These are phyloP conservation scores for Rhizopogon sp. DNA, from an alignment of 768 basidiomycete genomes.

Conservation along the genomic window DNA sequence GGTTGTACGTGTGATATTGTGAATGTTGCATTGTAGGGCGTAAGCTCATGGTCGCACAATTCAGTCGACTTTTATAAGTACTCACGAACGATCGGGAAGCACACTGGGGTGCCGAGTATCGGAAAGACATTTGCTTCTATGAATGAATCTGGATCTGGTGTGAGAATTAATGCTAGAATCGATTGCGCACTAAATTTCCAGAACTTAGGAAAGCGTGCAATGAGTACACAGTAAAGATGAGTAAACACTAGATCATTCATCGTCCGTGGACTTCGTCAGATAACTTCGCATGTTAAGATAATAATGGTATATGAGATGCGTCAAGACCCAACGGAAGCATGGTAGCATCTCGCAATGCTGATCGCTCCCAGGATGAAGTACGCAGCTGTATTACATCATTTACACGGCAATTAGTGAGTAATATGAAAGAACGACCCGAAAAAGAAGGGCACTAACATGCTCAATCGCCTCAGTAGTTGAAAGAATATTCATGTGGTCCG, in stretches of 20 bases:
- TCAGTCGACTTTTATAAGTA: too few relatives aligned
- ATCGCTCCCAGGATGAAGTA: constrained; percentile 46
- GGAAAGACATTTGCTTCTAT: too few relatives aligned
- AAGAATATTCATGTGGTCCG: constrained; percentile 78
- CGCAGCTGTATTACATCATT: constrained; percentile 36
- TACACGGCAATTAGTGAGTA: neutral
- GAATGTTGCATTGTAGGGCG: too few relatives aligned
- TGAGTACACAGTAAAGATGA: neutral
- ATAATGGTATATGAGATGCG: constrained; percentile 15
- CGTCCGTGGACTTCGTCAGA: neutral
- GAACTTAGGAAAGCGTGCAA: too few relatives aligned
- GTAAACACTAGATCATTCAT: neutral
- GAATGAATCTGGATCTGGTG: too few relatives aligned
- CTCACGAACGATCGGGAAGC: too few relatives aligned
- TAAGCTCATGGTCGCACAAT: too few relatives aligned
- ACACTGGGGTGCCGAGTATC: too few relatives aligned
- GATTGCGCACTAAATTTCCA: too few relatives aligned
- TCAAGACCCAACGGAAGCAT: constrained; percentile 58
- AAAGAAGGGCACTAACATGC: constrained; percentile 41
- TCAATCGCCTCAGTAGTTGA: constrained; percentile 48
- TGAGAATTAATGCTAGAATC: too few relatives aligned
- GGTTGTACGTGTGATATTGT: too few relatives aligned
- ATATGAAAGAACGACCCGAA: neutral
- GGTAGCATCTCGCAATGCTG: constrained; percentile 39
- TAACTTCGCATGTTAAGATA: constrained; percentile 1